Conservation (phyloP, 352 stramenopile genomes). For the Globisporangium parvum region DNA sequence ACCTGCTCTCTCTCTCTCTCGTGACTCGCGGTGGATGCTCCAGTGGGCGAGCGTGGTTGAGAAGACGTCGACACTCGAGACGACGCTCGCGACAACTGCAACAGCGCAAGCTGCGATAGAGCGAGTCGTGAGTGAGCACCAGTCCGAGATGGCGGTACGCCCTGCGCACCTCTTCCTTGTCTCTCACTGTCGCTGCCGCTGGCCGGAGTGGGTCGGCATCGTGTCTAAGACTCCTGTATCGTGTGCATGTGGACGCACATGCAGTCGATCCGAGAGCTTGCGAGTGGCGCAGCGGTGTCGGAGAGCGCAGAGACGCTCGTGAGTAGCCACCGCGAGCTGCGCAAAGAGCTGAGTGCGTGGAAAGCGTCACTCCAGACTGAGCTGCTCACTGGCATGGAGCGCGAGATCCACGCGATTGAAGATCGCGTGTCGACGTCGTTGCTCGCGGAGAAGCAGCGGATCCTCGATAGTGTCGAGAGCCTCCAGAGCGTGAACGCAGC, state of each 20-base stretch:
- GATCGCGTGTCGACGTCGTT: constrained; percentile 51
- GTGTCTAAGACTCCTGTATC: background rate
- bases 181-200: background rate
- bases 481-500: constrained; percentile 45
- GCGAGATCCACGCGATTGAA: constrained; percentile 49
- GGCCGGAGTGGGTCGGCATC: background rate
- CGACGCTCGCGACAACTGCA: constrained; percentile 19
- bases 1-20: background rate
- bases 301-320: background rate
- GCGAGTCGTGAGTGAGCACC: constrained; percentile 26
- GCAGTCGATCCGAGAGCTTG: constrained; percentile 12
- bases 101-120: constrained; percentile 26
- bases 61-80: constrained; percentile 26
- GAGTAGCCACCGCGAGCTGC: constrained; percentile 16
- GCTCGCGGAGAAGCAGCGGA: constrained; percentile 48
- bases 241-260: background rate
- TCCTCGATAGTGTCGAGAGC: constrained; percentile 45
- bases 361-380: constrained; percentile 22
- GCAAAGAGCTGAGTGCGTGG: constrained; percentile 23
- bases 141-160: constrained; percentile 39
- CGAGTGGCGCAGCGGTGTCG: constrained; percentile 1
- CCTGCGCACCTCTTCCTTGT: background rate
- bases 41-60: constrained; percentile 57
- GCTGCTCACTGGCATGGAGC: constrained; percentile 38
- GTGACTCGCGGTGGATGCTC: background rate